A percentile compares a stretch with the other conserved stretches of the same genome.
phyloP scores from a whole-genome alignment of 495 filamentous ascomycete species.

The Tuber umbilicatum region DNA sequence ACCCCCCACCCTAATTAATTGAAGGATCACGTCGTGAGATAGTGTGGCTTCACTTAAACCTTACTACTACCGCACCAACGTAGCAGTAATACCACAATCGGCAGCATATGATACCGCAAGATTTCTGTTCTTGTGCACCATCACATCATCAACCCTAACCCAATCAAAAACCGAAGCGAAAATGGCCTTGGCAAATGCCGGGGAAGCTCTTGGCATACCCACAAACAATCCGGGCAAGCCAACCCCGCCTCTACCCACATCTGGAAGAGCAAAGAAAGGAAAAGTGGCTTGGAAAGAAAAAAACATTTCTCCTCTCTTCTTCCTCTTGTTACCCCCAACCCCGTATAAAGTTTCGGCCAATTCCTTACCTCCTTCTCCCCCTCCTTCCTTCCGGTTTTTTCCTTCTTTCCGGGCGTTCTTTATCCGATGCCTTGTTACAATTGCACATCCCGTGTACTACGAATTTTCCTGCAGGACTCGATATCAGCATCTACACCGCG shows the following conservation, averaged over 20 bases:
- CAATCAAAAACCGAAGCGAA: background rate
- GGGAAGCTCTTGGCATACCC: background rate
- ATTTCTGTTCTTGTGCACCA: background rate
- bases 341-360: constrained; percentile 7
- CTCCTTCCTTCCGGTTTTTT: background rate
- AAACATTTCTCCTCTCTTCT: background rate
- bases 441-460: constrained; percentile 24
- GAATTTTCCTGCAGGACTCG: constrained; percentile 24
- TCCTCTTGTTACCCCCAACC: constrained; percentile 14
- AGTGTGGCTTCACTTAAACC: no score
- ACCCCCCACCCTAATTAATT: no score
- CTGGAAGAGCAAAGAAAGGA: background rate
- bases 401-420: constrained; percentile 5
- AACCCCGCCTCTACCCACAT: background rate
- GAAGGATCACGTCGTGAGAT: no score
- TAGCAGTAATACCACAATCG: no score
- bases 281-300: background rate
- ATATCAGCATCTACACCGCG: background rate
- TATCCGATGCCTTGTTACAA: constrained; percentile 29
- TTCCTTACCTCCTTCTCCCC: background rate
- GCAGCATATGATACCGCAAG: no score
- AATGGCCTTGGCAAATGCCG: background rate
- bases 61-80: no score
- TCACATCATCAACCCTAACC: background rate
- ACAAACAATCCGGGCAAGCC: background rate